A percentile compares a stretch with the other conserved stretches of the same genome.
Conservation (phyloP, 495 filamentous ascomycete species). For the Aspergillus nidulans region DNA sequence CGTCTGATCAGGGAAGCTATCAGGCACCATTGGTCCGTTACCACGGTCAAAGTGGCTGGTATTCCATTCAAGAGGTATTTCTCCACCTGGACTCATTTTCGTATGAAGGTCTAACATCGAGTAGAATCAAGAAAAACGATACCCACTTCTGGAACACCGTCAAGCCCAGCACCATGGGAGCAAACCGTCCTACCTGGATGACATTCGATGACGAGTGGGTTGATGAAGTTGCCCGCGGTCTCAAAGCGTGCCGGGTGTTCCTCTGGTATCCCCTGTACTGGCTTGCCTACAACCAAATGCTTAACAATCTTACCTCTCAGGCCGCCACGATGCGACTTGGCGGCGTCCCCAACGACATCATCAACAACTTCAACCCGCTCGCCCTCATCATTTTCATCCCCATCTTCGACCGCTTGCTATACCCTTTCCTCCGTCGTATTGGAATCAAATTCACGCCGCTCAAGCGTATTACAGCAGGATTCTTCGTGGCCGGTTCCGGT, state of each 20-base stretch:
- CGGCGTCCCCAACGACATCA: slow-evolving; percentile 73
- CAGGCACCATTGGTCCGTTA: slow-evolving; percentile 58
- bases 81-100: not conserved
- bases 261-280: slow-evolving; percentile 68
- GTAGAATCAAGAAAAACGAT: slow-evolving; percentile 48
- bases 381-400: slow-evolving; percentile 77
- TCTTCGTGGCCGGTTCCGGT: slow-evolving; percentile 52
- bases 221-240: slow-evolving; percentile 64
- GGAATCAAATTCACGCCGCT: slow-evolving; percentile 67
- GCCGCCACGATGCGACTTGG: slow-evolving; percentile 66
- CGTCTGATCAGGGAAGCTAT: slow-evolving; percentile 53
- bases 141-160: slow-evolving; percentile 57
- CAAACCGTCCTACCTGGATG: slow-evolving; percentile 53
- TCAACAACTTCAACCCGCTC: slow-evolving; percentile 74
- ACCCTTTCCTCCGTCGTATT: slow-evolving; percentile 58
- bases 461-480: slow-evolving; percentile 68
- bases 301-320: slow-evolving; percentile 72
- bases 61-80: slow-evolving; percentile 4
- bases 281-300: slow-evolving; percentile 56
- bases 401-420: slow-evolving; percentile 63
- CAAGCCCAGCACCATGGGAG: slow-evolving; percentile 56
- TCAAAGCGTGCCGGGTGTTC: slow-evolving; percentile 64
- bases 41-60: not conserved
- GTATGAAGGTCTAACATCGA: not conserved
- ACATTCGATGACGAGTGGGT: slow-evolving; percentile 73